Evolutionary conservation across 345 rosid genomes (phyloP).

Genomic region (Turnera subulata): DNA sequence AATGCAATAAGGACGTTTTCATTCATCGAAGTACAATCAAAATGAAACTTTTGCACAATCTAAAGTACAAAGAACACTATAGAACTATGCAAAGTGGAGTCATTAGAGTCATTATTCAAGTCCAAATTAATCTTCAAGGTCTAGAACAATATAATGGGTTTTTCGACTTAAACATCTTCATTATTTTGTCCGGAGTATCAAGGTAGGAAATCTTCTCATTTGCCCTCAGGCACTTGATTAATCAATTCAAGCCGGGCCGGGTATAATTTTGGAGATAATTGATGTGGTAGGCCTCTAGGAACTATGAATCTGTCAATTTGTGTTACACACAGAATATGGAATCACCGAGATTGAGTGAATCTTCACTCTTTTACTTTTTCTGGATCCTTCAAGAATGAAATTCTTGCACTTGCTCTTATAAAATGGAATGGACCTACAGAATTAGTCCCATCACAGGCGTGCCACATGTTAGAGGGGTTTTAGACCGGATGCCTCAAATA

Average conservation of each 20-base stretch:
- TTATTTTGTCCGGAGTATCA: no score
- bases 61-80: slow-evolving; percentile 13
- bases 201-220: no score
- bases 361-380: neutral
- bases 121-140: no score
- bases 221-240: no score
- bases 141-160: slow-evolving; percentile 7
- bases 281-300: no score
- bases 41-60: slow-evolving; percentile 5
- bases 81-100: neutral
- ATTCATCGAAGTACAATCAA: slow-evolving; percentile 20
- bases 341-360: slow-evolving; percentile 16
- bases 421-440: no score
- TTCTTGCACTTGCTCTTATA: neutral
- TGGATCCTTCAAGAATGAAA: neutral
- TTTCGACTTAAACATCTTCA: neutral
- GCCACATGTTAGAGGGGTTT: no score
- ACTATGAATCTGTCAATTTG: no score
- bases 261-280: no score
- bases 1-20: slow-evolving; percentile 18
- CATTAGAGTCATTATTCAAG: slow-evolving; percentile 9
- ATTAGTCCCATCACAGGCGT: no score
- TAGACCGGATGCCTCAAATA: slow-evolving; percentile 2
- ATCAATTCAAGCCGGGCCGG: no score
- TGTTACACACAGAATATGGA: slow-evolving; percentile 5